Evolutionary conservation across 1,284 basidiomycete species (phyloP).

Genomic region (Hymenochaete sp.): DNA sequence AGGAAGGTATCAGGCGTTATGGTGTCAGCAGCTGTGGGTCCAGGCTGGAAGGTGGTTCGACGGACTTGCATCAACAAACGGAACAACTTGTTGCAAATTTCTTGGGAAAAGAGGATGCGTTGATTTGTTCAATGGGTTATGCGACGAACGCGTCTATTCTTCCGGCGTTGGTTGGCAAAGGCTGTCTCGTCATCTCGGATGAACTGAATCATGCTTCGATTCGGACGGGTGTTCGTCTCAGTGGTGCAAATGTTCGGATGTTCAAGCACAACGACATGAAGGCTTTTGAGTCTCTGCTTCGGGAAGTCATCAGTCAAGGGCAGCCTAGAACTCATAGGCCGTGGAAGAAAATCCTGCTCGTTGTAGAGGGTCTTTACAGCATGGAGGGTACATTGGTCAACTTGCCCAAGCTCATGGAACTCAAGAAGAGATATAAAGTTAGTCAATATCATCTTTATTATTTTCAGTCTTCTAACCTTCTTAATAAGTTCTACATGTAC

Average conservation of each 20-base stretch:
- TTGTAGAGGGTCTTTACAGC: conserved; percentile 94
- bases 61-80: conserved; percentile 74
- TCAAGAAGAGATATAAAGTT: conserved; percentile 96
- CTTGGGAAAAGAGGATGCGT: conserved; percentile 80
- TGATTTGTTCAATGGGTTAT: conserved; percentile 95
- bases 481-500: conserved; percentile 82
- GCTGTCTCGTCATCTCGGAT: conserved; percentile 93
- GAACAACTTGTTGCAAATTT: conserved; percentile 90
- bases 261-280: conserved; percentile 98
- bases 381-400: conserved; percentile 97
- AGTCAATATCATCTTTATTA: conserved; percentile 17
- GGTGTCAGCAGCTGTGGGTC: conserved; percentile 75
- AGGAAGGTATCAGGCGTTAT: conserved; percentile 70
- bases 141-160: conserved; percentile 97
- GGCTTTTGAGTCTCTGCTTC: conserved; percentile 72
- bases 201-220: conserved; percentile 97
- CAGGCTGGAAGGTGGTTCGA: conserved; percentile 76
- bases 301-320: conserved; percentile 93
- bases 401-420: conserved; percentile 73
- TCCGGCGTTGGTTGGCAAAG: conserved; percentile 85
- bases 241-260: conserved; percentile 83
- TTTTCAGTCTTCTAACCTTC: neutral
- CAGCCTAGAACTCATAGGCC: conserved; percentile 96
- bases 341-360: conserved; percentile 96
- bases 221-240: conserved; percentile 85